Conservation (phyloP, 2,329 filamentous ascomycete species). For the Penicillium sp. region DNA sequence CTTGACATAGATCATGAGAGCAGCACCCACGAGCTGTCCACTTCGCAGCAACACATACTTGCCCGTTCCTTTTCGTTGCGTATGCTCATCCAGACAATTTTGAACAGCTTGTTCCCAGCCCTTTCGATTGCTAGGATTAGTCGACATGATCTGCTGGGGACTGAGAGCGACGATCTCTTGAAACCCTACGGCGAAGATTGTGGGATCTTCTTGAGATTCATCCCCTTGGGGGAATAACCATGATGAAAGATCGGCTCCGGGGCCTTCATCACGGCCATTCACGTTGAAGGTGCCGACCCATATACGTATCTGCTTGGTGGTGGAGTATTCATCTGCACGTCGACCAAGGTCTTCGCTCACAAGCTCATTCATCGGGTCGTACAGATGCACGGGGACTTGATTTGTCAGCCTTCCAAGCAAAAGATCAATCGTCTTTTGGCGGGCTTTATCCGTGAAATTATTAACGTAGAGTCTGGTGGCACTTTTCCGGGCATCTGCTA, state of each 20-base stretch:
- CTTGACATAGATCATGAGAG: conserved; percentile 85
- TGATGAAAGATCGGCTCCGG: conserved; percentile 70
- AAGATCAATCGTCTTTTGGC: conserved; percentile 92
- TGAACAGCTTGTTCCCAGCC: conserved; percentile 82
- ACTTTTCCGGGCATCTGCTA: conserved; percentile 93
- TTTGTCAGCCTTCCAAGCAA: conserved; percentile 79
- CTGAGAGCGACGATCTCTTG: conserved; percentile 98
- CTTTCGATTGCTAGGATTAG: conserved; percentile 77
- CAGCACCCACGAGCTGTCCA: conserved; percentile 90
- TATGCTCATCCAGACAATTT: conserved; percentile 66
- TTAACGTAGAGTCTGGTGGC: conserved; percentile 94
- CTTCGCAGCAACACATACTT: conserved; percentile 86
- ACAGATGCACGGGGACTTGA: conserved; percentile 76
- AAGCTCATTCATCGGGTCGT: conserved; percentile 90
- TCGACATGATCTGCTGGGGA: conserved; percentile 98
- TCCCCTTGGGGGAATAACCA: conserved; percentile 69
- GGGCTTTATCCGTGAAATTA: conserved; percentile 88
- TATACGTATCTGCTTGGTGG: conserved; percentile 66
- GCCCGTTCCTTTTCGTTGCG: conserved; percentile 59
- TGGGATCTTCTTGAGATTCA: conserved; percentile 58
- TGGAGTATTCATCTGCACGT: conserved; percentile 64
- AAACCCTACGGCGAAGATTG: conserved; percentile 85
- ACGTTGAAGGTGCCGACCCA: conserved; percentile 90
- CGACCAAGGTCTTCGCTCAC: conserved; percentile 70
- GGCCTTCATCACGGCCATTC: conserved; percentile 76